Percentiles rank a stretch among this genome's conserved stretches.
phyloP scores from a whole-genome alignment of 345 rosid genomes.

The Cochlearia excelsa region DNA sequence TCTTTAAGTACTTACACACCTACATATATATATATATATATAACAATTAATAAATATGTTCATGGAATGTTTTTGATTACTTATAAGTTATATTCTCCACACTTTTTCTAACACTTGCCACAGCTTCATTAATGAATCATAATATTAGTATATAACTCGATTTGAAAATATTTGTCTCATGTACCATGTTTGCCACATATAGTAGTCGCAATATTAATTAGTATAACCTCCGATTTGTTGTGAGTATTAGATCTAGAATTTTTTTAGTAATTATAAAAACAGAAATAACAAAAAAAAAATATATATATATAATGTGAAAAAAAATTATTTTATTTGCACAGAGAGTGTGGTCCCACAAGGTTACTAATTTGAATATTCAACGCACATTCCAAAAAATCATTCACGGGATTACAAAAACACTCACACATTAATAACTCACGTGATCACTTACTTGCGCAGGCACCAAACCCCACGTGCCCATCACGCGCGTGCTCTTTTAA shows the following conservation, averaged over 20 bases:
- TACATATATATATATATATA: too few relatives aligned
- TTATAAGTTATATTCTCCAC: not conserved
- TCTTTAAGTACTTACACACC: not conserved
- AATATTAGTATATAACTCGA: not conserved
- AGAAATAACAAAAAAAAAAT: too few relatives aligned
- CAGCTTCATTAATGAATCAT: too few relatives aligned
- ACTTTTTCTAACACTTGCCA: not conserved
- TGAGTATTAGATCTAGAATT: slow-evolving; percentile 20
- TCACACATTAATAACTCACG: slow-evolving; percentile 34
- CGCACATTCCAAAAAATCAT: slow-evolving; percentile 18
- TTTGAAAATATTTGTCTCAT: too few relatives aligned
- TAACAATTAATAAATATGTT: slow-evolving; percentile 28
- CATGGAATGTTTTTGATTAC: slow-evolving; percentile 30
- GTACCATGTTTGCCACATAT: too few relatives aligned
- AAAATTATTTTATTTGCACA: slow-evolving; percentile 8
- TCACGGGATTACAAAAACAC: slow-evolving; percentile 34
- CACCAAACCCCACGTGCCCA: slow-evolving; percentile 62
- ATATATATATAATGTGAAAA: not conserved
- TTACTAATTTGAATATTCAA: slow-evolving; percentile 27
- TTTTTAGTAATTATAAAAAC: not conserved
- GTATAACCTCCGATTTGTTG: too few relatives aligned
- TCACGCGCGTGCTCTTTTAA: slow-evolving; percentile 64
- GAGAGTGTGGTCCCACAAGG: slow-evolving; percentile 16
- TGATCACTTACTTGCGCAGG: slow-evolving; percentile 43
- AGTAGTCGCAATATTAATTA: too few relatives aligned